Conservation (phyloP, 208 protist genomes). For the Leishmania amazonensis region DNA sequence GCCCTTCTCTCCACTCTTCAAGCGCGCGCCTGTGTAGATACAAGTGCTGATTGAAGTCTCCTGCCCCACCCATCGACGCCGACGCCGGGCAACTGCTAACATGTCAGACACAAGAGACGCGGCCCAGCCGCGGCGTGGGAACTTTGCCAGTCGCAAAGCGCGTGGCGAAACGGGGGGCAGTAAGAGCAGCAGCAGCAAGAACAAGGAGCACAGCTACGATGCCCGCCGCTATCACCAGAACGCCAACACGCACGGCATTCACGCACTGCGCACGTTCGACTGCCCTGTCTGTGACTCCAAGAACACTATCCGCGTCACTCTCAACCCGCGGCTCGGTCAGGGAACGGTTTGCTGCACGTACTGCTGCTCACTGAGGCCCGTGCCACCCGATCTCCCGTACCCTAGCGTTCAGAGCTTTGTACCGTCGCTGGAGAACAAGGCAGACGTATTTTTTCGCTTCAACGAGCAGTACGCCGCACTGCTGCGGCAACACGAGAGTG, state of each 20-base stretch:
- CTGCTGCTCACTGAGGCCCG: conserved; percentile 59
- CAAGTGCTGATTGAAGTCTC: background rate
- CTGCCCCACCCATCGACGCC: background rate
- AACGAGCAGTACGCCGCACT: conserved; percentile 61
- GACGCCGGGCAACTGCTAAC: background rate
- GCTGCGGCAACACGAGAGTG: conserved; percentile 18
- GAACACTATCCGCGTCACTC: conserved; percentile 68
- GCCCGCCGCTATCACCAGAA: conserved; percentile 62
- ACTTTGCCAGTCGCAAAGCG: conserved; percentile 25
- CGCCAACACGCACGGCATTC: conserved; percentile 55
- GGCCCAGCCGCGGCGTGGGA: conserved; percentile 5
- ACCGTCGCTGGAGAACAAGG: conserved; percentile 78
- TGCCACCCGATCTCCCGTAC: conserved; percentile 73
- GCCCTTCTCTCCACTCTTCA: background rate
- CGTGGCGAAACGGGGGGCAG: conserved; percentile 18
- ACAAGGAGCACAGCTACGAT: conserved; percentile 47
- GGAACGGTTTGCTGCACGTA: conserved; percentile 74
- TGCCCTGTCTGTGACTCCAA: conserved; percentile 79
- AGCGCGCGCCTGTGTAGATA: background rate
- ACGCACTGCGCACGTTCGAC: conserved; percentile 68
- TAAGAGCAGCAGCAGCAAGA: conserved; percentile 3
- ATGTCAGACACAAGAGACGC: conserved; percentile 22
- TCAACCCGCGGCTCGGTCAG: conserved; percentile 45
- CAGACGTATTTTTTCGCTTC: conserved; percentile 87
- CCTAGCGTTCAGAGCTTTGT: conserved; percentile 62